Base-by-base conservation (phyloP, 2,329 filamentous ascomycete species). In the Hysterium pulicare region DNA sequence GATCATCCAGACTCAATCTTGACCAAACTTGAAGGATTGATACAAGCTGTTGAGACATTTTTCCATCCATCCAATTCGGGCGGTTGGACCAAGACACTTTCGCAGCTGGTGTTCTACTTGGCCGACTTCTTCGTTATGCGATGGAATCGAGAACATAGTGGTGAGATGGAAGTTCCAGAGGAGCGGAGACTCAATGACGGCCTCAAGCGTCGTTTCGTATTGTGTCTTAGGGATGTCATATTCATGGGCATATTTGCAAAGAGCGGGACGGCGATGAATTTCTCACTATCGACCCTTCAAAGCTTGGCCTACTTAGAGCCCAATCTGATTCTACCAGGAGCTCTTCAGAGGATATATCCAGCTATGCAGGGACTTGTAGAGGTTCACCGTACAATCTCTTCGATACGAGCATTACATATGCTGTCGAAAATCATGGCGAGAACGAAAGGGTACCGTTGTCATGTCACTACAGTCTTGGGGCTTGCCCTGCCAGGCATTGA, bases 181-280 rank as follows among this genome's bases (percentile, higher is more conserved):
- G 88, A 90, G 38, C 82, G 93, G 41, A 84, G 76, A 54, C 83
- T 98, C 52, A 93, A 83, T 48, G 79, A 82, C 23, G 82, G 81
- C n/a, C 67, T 98, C 52, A 95, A 90, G 72, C 82, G 77, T 59
- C 84, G 93, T 34, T 97, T 98, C 61, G 93, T 98, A 22, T 71
- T 90, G 28, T 87, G 89, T 48, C 72, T 98, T 49, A 84, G 85
- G 51, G 93, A 98, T 52, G 91, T 96, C 36, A 89, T 90, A 4
- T 98, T 96, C 66, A 96, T 98, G 90, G 93, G 93, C 21, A 85
- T 98, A 38, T 98, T 96, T 66, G 87, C 90, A 41, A 98, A 98
- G 76, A 95, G 90, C 65, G 84, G 83, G 44, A 90, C 90, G 38
- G 85, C 93, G 3, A 90, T 95, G 62, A 90, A 86, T 66, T 95